Base-by-base conservation (phyloP, 306 rosid species). In the Dryas alaskensis region DNA sequence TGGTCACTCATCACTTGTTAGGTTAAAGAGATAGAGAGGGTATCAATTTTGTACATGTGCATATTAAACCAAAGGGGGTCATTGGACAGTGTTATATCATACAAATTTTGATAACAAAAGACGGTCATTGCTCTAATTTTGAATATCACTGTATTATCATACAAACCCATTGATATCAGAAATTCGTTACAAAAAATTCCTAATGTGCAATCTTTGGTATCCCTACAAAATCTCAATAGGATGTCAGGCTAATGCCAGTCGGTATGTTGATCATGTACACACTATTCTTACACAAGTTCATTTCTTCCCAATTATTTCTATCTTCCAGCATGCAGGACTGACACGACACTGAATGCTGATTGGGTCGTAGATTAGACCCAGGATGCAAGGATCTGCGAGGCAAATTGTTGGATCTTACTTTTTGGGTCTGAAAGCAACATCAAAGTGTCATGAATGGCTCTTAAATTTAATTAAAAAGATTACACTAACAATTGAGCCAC, bases 351-450 rank as follows among this genome's bases (percentile, higher is more conserved):
- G 74, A 92, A 90, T 52, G 97, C 96, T 45, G 97, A 89, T 72
- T 90, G 96, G 43, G 90, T 25, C 66, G 98, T 86, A 37, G 98
- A 90, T 42, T 97, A 66, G 82, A 92, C 70, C 81, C 84, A 92
- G 14, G 90, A 67, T 63, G 97, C 96, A 52, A 92, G 73, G 43
- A 92, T 92, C 79, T 87, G 97, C 60, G 97, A 65, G 42, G 98
- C 98, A 76, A 84, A 92, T 77, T 90, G 98, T 80, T 90, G 97
- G 81, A 93, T 75, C 90, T 93, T 95, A 88, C 89, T 89, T 87
- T 89, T 93, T 61, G 98, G 96, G 83, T 85, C 96, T 93, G 96
- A 82, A 82, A 90, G 14, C 46, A 70, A 67, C 16, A 80, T n/a
- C 76, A 85, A 46, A 13, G 73, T 47, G 76, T 53, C 53, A 16